These are phyloP conservation scores for Aplosporella prunicola DNA, from an alignment of 2,329 filamentous ascomycete species.

Conservation along the genomic window DNA sequence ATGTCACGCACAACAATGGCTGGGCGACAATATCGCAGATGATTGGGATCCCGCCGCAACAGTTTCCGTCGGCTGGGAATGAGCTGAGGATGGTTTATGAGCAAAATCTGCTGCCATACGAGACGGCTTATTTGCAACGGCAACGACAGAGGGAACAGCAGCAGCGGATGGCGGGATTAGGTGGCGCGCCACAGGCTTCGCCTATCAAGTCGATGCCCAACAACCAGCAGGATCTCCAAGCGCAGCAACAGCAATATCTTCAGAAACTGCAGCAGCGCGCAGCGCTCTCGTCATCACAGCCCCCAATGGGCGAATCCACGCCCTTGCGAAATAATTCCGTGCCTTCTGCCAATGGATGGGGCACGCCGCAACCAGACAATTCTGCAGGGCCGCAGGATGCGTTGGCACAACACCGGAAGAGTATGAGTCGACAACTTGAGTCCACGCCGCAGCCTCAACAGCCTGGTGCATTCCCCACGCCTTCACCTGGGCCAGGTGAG, in stretches of 20 bases:
- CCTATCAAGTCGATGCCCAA: constrained; percentile 24
- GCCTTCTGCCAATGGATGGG: constrained; percentile 32
- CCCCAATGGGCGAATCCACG: constrained; percentile 6
- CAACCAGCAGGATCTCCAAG: constrained; percentile 38
- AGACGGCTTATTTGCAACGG: constrained; percentile 54
- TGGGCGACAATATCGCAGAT: constrained; percentile 63
- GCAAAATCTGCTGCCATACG: constrained; percentile 66
- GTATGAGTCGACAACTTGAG: constrained; percentile 27
- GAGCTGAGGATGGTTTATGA: constrained; percentile 67
- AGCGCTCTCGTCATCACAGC: constrained; percentile 7
- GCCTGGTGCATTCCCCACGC: constrained; percentile 17
- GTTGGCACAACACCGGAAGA: constrained; percentile 24
- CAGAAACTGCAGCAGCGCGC: constrained; percentile 8
- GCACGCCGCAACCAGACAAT: constrained; percentile 32
- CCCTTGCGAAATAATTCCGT: constrained; percentile 9
- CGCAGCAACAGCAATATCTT: constrained; percentile 28
- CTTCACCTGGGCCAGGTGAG: constrained; percentile 19
- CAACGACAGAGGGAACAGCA: constrained; percentile 34
- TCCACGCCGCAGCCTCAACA: constrained; percentile 24
- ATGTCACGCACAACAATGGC: constrained; percentile 56
- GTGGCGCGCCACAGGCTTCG: constrained; percentile 20
- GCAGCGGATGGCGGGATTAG: constrained; percentile 29
- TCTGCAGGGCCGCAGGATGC: not conserved
- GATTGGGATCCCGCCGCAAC: constrained; percentile 32
- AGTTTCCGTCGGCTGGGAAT: constrained; percentile 52